Base-by-base conservation (phyloP, 2,329 filamentous ascomycete genomes). In the Cadophora gregata region DNA sequence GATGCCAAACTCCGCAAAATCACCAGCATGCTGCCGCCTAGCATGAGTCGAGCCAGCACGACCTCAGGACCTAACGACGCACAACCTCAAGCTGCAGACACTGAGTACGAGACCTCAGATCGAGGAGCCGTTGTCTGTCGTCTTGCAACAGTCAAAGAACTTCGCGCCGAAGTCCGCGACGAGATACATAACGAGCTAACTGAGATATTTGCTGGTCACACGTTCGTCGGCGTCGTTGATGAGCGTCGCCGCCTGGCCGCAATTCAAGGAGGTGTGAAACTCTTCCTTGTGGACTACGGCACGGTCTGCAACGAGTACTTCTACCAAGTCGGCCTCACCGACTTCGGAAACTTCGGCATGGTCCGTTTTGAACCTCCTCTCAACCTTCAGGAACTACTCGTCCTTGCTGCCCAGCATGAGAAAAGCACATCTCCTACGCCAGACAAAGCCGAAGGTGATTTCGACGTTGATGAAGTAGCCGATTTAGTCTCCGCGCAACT, bases 251-350 rank as follows among this genome's bases (percentile, higher is more conserved):
- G 96, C 12, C 87, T 99, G 14, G 94, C 90, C n/a, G 93, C 96
- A 19, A 91, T 99, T 45, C 96, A 99, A 79, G 90, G 92, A 42
- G 96, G 95, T 16, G 91, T 98, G 9, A 97, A 94, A 77, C 85
- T 99, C 8, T 97, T 92, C 78, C 86, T 99, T 25, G 85, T 99
- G 62, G 96, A 99, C 79, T 99, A 99, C 75, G 96, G 93, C 12
- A 89, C 95, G 77, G 82, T 92, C 1, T 92, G 88, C 77, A 91
- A 89, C 69, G 95, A 98, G 74, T 96, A 95, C 78, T 96, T 98
- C 78, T 99, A 99, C 80, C 96, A 99, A 79, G 81, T 98, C 24
- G 95, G 93, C 0, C 85, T 99, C 42, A 97, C 93, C 0, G 93
- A 99, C 76, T 99, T 99, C 79, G 93, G 91, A 1, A 99, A 99